Conservation (phyloP, 2,329 filamentous ascomycete species). For the Amesomyces nigricolor region DNA sequence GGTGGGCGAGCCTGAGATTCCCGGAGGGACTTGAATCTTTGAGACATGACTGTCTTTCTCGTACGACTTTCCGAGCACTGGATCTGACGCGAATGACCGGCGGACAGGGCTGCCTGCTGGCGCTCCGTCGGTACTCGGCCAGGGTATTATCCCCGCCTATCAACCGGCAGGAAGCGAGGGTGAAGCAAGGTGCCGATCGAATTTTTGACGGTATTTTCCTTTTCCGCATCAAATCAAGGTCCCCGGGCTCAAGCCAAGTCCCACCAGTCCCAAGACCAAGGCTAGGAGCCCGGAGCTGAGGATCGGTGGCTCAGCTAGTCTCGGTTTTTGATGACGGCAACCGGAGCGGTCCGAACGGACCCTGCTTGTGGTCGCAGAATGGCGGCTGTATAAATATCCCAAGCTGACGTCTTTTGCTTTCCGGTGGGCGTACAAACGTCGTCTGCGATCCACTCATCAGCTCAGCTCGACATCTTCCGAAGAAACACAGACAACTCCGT, state of each 20-base stretch:
- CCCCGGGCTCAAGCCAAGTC: background rate
- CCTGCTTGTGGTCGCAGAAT: background rate
- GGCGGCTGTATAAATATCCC: conserved; percentile 1
- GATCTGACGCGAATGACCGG: background rate
- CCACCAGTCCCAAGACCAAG: background rate
- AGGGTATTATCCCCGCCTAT: background rate
- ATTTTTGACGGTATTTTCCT: background rate
- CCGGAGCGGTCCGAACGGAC: background rate
- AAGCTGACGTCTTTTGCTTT: background rate
- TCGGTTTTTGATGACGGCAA: background rate
- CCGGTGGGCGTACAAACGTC: background rate
- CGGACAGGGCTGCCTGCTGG: background rate
- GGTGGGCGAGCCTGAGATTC: too few species aligned
- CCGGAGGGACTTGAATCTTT: too few species aligned
- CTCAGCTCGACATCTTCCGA: background rate
- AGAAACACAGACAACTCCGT: background rate
- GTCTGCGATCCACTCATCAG: background rate
- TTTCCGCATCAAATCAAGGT: background rate
- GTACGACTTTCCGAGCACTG: too few species aligned
- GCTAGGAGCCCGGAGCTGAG: conserved; percentile 1
- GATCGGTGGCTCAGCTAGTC: background rate
- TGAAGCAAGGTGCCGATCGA: conserved; percentile 4
- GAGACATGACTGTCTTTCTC: too few species aligned
- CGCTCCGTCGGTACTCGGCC: background rate
- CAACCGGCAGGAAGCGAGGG: background rate